Conservation (phyloP, 2,329 filamentous ascomycete genomes). For the Fusarium beomiforme region DNA sequence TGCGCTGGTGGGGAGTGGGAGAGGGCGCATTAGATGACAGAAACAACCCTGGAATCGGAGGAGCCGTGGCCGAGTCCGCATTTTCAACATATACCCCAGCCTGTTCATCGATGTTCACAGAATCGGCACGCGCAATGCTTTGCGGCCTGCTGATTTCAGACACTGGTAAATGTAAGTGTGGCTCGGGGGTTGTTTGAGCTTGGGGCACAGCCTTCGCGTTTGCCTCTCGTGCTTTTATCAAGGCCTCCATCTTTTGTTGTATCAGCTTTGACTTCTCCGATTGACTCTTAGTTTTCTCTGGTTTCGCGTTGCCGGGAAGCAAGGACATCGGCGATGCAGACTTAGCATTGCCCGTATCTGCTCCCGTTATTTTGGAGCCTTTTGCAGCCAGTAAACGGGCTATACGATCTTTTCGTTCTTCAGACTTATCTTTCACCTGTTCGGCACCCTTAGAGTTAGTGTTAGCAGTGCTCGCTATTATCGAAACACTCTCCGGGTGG, state of each 20-base stretch:
- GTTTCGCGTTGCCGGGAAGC: slow-evolving; percentile 38
- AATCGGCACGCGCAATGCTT: background rate
- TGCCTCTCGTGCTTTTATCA: slow-evolving; percentile 68
- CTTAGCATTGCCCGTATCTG: slow-evolving; percentile 7
- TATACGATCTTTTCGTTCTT: slow-evolving; percentile 80
- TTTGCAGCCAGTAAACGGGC: slow-evolving; percentile 80
- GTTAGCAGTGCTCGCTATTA: background rate
- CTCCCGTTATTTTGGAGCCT: slow-evolving; percentile 60
- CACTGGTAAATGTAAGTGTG: background rate
- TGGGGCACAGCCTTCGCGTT: slow-evolving; percentile 43
- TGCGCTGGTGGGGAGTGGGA: slow-evolving; percentile 38
- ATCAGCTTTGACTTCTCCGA: slow-evolving; percentile 78
- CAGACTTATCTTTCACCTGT: slow-evolving; percentile 60
- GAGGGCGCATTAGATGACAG: slow-evolving; percentile 45
- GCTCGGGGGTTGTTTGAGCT: background rate
- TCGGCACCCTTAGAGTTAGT: slow-evolving; percentile 50
- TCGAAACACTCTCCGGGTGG: background rate
- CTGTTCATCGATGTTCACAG: slow-evolving; percentile 4
- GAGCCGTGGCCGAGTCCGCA: slow-evolving; percentile 23
- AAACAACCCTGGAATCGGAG: slow-evolving; percentile 52
- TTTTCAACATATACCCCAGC: background rate
- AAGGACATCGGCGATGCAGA: background rate
- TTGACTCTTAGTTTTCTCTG: slow-evolving; percentile 47
- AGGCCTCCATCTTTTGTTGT: slow-evolving; percentile 80
- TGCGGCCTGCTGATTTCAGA: slow-evolving; percentile 9